Conservation (phyloP, 495 filamentous ascomycete genomes). For the Aspergillus hancockii region DNA sequence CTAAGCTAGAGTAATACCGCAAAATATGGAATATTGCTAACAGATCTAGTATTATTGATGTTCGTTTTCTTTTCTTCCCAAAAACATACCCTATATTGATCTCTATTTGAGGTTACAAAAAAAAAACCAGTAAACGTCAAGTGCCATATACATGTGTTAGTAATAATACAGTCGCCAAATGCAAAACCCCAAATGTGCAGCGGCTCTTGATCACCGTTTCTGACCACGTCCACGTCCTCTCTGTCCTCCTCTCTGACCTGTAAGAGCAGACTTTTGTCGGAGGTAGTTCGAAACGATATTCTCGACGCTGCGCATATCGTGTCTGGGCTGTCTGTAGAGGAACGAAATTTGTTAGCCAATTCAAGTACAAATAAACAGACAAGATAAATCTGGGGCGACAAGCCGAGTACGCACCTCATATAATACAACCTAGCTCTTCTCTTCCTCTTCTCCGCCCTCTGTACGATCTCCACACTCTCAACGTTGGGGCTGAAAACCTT, state of each 20-base stretch:
- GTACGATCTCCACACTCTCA: constrained; percentile 88
- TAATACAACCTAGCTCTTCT: constrained; percentile 89
- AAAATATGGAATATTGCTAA: neutral
- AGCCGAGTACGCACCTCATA: constrained; percentile 66
- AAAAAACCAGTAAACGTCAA: constrained; percentile 16
- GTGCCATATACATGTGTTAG: constrained; percentile 34
- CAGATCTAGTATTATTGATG: neutral
- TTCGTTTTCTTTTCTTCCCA: neutral
- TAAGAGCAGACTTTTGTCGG: constrained; percentile 56
- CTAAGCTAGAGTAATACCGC: no score
- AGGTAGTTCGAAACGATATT: constrained; percentile 70
- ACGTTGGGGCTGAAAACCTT: constrained; percentile 91
- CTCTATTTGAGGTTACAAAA: constrained; percentile 12
- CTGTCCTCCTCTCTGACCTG: constrained; percentile 22
- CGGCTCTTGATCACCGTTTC: constrained; percentile 22
- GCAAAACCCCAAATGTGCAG: constrained; percentile 22
- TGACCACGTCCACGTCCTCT: constrained; percentile 4
- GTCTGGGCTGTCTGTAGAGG: constrained; percentile 55
- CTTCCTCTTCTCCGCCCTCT: constrained; percentile 78
- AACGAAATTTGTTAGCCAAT: constrained; percentile 9
- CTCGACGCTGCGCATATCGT: constrained; percentile 71
- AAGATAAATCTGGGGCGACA: constrained; percentile 24
- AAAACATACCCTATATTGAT: constrained; percentile 11
- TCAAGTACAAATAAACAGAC: constrained; percentile 37
- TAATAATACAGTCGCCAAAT: constrained; percentile 43